phyloP scores from a whole-genome alignment of 1,284 basidiomycete species.

The Ustilago bromivora region DNA sequence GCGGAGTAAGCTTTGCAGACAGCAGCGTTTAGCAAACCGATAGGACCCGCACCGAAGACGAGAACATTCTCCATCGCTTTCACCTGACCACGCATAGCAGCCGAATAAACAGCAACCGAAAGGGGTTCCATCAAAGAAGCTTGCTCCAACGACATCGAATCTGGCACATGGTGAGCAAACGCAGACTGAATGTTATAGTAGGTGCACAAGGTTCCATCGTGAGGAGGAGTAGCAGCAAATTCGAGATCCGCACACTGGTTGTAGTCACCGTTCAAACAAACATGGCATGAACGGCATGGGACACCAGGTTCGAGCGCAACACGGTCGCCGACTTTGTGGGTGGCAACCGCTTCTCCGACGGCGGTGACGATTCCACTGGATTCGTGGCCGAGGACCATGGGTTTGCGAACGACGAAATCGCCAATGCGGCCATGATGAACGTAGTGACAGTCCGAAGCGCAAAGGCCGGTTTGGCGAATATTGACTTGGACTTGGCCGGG shows the following conservation, averaged over 20 bases:
- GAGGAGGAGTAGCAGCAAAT: slow-evolving; percentile 89
- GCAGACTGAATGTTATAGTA: slow-evolving; percentile 71
- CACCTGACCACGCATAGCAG: slow-evolving; percentile 81
- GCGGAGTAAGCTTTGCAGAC: slow-evolving; percentile 81
- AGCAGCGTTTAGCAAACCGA: slow-evolving; percentile 91
- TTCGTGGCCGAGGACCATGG: slow-evolving; percentile 81
- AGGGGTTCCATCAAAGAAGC: slow-evolving; percentile 87
- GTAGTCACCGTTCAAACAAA: slow-evolving; percentile 67
- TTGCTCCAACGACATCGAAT: slow-evolving; percentile 71
- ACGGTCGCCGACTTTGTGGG: slow-evolving; percentile 83
- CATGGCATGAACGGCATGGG: slow-evolving; percentile 78
- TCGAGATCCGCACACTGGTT: slow-evolving; percentile 76
- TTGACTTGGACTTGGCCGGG: slow-evolving; percentile 86
- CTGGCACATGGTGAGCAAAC: slow-evolving; percentile 70
- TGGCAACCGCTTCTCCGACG: slow-evolving; percentile 80
- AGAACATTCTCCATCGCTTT: slow-evolving; percentile 70
- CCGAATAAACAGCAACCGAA: slow-evolving; percentile 89
- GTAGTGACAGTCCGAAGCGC: slow-evolving; percentile 75
- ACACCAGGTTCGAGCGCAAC: slow-evolving; percentile 88
- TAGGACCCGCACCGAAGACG: slow-evolving; percentile 88
- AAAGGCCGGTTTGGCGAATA: slow-evolving; percentile 89
- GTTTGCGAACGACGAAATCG: slow-evolving; percentile 80
- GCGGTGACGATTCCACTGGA: slow-evolving; percentile 73
- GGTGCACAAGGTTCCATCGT: slow-evolving; percentile 85
- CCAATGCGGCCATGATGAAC: slow-evolving; percentile 70